Conservation (phyloP, 257 asterid species). For the Plantago major region DNA sequence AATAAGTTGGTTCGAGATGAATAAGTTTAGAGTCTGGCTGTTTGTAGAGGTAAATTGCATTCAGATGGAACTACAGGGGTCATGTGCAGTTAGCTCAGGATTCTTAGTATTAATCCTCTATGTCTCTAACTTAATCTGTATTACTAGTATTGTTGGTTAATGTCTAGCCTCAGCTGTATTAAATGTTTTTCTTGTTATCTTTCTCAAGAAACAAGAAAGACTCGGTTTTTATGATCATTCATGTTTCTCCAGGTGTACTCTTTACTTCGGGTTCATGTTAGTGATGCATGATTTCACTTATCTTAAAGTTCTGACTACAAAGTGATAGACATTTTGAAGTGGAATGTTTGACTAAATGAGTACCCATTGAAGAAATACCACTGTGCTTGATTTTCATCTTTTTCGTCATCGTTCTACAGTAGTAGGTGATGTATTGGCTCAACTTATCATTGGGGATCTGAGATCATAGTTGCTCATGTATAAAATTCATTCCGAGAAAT, state of each 20-base stretch:
- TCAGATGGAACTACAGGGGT: neutral
- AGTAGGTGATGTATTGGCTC: too few species aligned
- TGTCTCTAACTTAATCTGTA: neutral
- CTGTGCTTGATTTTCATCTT: too few species aligned
- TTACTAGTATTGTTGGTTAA: neutral
- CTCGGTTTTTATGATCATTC: neutral
- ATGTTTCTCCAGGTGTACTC: neutral
- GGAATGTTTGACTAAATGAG: constrained; percentile 2
- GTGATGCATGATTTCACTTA: neutral
- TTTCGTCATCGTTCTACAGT: too few species aligned
- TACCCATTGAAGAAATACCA: neutral
- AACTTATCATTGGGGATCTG: too few species aligned
- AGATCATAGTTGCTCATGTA: too few species aligned
- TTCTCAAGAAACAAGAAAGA: neutral
- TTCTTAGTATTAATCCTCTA: neutral
- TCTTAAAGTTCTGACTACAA: neutral
- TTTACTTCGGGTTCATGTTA: neutral
- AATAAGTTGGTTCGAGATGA: neutral
- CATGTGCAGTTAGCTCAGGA: neutral
- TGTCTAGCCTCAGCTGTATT: neutral
- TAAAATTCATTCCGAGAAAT: too few species aligned
- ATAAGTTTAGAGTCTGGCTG: too few species aligned
- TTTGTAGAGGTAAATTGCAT: too few species aligned
- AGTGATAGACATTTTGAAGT: neutral
- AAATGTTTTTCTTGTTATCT: neutral